Evolutionary conservation across 1,284 basidiomycete species (phyloP), one percentile per base, ranked within the genome.

Genomic region (Flammula alnicola): DNA sequence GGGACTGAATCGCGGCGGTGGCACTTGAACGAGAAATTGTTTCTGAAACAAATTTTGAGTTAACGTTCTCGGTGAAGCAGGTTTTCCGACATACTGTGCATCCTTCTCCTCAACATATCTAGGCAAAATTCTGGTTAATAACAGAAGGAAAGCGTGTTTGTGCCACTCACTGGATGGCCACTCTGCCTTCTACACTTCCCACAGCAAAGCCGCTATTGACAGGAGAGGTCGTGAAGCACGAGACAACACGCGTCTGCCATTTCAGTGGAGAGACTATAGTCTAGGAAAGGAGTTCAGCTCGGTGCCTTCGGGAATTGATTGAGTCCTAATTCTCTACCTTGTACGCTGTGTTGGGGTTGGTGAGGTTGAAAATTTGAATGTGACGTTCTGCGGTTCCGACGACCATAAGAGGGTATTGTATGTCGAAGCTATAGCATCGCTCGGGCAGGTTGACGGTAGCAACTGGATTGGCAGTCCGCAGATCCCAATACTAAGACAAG

Each of bases 1-100:
- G 85, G 81, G 2, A 73, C 65, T 47, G 79, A 73, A 56, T 95
- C 92, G 45, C 84, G 83, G 32, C 95, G 91, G 67, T 98, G 95
- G 64, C 95, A 98, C 64, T 95, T 96, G 81, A 98, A 98, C 0
- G 92, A 94, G 67, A 96, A 97, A 72, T 96, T 96, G 66, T 84
- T 81, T 49, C 87, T 91, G 54, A 19, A 43, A 23, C 25, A 29
- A 22, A 49, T 32, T n/a, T n/a, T n/a, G 51, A 4, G 38, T 45
- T 25, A 48, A 19, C 29, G 7, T 30, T 31, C 16, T 32, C 14
- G 5, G 17, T n/a, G n/a, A n/a, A 22, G 44, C 5, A 20, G 17
- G 16, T 26, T n/a, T n/a, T n/a, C n/a, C n/a, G n/a, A 63, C 81
- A 66, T 57, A 88, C 86, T 72, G 65, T 40, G 76, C 69, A 54